Base-by-base conservation (phyloP, 495 filamentous ascomycete genomes). In the Penicilliopsis zonata region DNA sequence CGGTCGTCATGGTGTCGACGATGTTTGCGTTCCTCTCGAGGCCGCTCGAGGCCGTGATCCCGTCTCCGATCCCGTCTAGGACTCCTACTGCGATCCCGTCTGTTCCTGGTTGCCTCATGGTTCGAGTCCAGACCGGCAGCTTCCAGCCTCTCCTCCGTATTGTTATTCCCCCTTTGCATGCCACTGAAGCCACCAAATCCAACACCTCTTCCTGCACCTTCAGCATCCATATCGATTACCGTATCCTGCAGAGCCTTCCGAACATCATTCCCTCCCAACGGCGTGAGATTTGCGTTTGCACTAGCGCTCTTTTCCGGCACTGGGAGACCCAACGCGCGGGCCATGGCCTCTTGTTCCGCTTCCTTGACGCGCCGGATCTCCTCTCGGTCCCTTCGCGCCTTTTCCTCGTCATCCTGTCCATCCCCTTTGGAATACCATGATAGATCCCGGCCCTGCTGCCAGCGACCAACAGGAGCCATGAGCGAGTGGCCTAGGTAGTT, bases 401-500 rank as follows among this genome's bases (percentile, higher is more conserved):
- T 64, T 37, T 82, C 72, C 30, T 79, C 76, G 13, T 77, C 69
- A n/a, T 52, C 49, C 4, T 55, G 46, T 3, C 47, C 56, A 13
- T 84, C 72, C 9, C 61, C 65, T 50, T 83, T 88, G 3, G 87
- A 75, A 42, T 96, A 96, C 90, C 90, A 96, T 24, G 52, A 65
- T 4, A 95, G 62, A 43, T 98, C 88, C 35, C 71, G 72, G n/a
- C 74, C 74, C 42, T 90, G 82, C 43, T 94, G 86, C 90, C 92
- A 98, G 30, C 90, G 82, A 8, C 90, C 90, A 8, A 96, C 92
- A 0, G 90, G 72, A 4, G 90, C 90, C 75, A 92, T 98, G 31
- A 98, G 50, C 14, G 83, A 92, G 54, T 98, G 90, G 25, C 92
- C 90, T 0, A 98, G 78, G 54, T 98, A 98, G 56, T 98, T 95